Percentiles rank a stretch among this genome's conserved stretches.
These are phyloP conservation scores for Pleurotus tuoliensis DNA, from an alignment of 768 basidiomycete genomes.

Conservation along the genomic window DNA sequence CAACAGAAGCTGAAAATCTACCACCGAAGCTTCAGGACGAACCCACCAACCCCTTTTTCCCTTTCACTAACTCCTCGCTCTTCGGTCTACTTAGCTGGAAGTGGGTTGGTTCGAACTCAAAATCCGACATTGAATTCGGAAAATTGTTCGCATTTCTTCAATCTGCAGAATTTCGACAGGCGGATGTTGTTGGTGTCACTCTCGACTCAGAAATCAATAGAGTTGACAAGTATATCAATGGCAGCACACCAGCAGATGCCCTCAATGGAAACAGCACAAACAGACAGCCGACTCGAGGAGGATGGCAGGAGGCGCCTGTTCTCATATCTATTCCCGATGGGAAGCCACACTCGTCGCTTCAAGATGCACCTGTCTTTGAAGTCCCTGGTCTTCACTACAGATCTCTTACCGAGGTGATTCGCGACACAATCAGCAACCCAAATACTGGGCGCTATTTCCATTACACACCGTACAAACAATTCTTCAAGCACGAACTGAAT, in stretches of 20 bases:
- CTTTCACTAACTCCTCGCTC: too few species aligned
- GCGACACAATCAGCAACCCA: constrained; percentile 4
- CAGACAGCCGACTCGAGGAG: not conserved
- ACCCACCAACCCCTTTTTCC: too few species aligned
- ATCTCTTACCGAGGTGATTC: constrained; percentile 14
- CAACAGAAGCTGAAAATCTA: too few species aligned
- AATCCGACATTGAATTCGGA: not conserved
- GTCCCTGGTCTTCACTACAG: constrained; percentile 20
- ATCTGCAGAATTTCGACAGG: not conserved
- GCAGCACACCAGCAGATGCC: not conserved
- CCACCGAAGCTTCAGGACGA: too few species aligned
- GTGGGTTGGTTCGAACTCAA: too few species aligned
- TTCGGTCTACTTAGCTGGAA: too few species aligned
- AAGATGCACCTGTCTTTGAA: constrained; percentile 10
- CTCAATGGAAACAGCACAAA: not conserved
- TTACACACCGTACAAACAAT: constrained; percentile 15
- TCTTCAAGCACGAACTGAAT: constrained; percentile 7
- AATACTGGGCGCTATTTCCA: constrained; percentile 10
- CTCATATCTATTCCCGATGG: constrained; percentile 22
- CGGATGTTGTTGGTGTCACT: not conserved
- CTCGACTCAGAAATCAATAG: not conserved
- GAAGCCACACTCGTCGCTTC: constrained; percentile 13
- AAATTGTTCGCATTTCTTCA: not conserved
- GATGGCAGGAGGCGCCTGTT: constrained; percentile 19
- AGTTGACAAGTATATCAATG: not conserved